Evolutionary conservation across 2,329 filamentous ascomycete genomes (phyloP), one percentile per base, ranked within the genome.

Genomic region (Microdochium nivale): DNA sequence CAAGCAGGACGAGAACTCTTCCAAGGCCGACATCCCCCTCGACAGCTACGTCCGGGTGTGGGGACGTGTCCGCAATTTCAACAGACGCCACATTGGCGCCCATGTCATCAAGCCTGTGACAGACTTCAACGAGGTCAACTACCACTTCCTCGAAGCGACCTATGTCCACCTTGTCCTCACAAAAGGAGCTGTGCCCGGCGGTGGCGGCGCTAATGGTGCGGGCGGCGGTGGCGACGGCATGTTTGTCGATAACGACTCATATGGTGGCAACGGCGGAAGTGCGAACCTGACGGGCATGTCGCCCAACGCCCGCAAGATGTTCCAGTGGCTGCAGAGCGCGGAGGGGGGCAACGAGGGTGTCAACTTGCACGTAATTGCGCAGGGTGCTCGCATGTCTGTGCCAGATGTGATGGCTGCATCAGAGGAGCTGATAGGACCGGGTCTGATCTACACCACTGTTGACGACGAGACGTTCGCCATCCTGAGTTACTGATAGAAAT

Each of bases 401-500:
- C 76, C 76, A 25, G 88, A 95, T 47, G 87, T 94, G 14, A 73
- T 84, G 59, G 81, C 78, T 50, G 91, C 84, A n/a, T 83, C 87
- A 10, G 89, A 96, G 60, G 90, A 97, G 69, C 69, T 99, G 62
- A 69, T 90, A 44, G 75, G 75, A 2, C 71, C 81, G 51, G 89
- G 90, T 27, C 65, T 89, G 60, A 88, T 96, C 57, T 99, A 90
- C 71, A 89, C 90, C 25, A 99, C 95, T 10, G 79, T 95, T 7
- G 90, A 97, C 69, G 92, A 97, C 62, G 80, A 88, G 68, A 97
- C 92, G 1, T 97, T 88, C 86, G 89, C 90, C 44, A 75, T 95
- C 56, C 73, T 96, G 54, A 88, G 95, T 53, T 81, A 77, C 56
- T 84, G 66, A 66, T 57, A 48, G n/a, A 46, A n/a, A n/a, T n/a